These are phyloP conservation scores for Ophiostoma australiae DNA, from an alignment of 2,329 filamentous ascomycete genomes.

Conservation along the genomic window DNA sequence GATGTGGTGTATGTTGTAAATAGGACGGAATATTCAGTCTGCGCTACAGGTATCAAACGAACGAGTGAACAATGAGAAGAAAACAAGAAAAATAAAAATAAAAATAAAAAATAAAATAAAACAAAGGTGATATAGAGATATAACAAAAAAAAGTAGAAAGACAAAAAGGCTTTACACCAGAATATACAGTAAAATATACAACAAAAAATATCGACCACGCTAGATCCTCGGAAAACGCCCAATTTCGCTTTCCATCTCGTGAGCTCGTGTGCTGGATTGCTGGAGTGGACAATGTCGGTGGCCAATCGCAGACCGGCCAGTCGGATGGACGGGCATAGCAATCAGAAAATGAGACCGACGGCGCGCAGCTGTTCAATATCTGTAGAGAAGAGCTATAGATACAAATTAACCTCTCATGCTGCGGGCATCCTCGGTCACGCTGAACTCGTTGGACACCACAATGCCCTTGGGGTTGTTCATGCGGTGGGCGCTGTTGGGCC, in stretches of 20 bases:
- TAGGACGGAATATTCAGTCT: neutral
- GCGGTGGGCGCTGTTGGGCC: neutral
- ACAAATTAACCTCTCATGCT: neutral
- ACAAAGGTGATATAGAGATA: neutral
- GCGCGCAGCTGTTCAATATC: neutral
- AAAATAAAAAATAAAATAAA: neutral
- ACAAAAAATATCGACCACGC: neutral
- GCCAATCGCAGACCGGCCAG: neutral
- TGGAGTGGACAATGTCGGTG: neutral
- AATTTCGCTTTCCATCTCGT: neutral
- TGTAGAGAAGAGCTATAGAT: neutral
- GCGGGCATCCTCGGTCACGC: slow-evolving; percentile 30
- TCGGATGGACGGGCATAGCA: neutral
- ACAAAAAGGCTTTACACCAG: neutral
- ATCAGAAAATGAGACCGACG: neutral
- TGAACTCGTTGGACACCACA: slow-evolving; percentile 41
- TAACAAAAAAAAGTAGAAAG: neutral
- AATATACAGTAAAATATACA: neutral
- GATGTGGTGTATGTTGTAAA: neutral
- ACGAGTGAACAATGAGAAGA: no score
- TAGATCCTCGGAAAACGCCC: neutral
- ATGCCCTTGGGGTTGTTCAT: slow-evolving; percentile 32
- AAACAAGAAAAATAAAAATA: neutral
- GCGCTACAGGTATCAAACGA: neutral
- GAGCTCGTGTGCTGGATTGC: neutral